Conservation (phyloP, 73 alveolate genomes). For the Tetrahymena thermophila region DNA sequence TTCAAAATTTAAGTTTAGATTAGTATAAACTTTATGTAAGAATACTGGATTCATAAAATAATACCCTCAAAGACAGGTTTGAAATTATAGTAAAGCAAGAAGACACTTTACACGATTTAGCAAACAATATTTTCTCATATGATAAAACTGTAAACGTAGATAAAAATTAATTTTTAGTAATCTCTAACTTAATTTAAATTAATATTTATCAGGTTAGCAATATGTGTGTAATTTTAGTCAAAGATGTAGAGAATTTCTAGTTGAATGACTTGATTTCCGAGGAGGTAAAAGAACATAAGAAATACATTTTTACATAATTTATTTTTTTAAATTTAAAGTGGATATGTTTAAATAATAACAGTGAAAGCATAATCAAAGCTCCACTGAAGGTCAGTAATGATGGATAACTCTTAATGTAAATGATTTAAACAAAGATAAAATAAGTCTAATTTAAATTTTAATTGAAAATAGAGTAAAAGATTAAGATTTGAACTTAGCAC, state of each 20-base stretch:
- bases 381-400: neutral
- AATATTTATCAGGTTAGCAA: neutral
- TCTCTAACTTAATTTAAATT: neutral
- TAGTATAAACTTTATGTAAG: neutral
- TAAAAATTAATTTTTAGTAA: neutral
- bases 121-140: neutral
- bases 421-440: too few species aligned
- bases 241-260: neutral
- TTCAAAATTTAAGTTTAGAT: neutral
- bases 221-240: neutral
- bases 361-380: neutral
- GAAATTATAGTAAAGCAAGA: neutral
- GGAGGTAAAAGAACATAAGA: neutral
- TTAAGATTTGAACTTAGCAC: neutral
- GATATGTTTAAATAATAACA: neutral
- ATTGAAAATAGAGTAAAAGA: neutral
- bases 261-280: neutral
- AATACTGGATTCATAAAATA: neutral
- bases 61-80: neutral
- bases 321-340: neutral
- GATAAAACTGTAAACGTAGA: neutral
- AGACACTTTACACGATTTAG: neutral
- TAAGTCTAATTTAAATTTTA: neutral
- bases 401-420: neutral
- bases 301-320: neutral